These are phyloP conservation scores for Solidago caesia DNA, from an alignment of 129 eudicot genomes.

Conservation along the genomic window DNA sequence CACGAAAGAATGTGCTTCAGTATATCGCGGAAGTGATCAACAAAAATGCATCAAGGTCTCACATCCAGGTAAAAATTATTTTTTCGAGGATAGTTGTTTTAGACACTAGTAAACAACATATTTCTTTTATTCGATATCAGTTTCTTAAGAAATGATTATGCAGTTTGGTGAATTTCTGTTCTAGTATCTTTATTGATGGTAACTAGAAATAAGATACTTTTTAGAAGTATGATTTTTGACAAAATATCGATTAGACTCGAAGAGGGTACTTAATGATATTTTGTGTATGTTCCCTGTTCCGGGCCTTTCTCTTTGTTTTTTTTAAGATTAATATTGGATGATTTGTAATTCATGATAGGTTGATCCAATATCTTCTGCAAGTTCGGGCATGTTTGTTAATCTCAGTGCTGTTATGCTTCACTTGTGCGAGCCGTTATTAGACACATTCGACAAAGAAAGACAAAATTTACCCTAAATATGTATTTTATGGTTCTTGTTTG, in stretches of 20 bases:
- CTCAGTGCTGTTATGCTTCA: conserved; percentile 97
- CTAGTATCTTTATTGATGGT: not conserved
- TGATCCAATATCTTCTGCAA: conserved; percentile 89
- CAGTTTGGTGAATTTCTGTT: not conserved
- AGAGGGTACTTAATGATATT: not conserved
- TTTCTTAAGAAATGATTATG: not conserved
- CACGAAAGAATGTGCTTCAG: conserved; percentile 79
- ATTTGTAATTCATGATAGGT: conserved; percentile 49
- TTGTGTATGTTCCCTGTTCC: too few species aligned
- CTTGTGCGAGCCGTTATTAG: conserved; percentile 89
- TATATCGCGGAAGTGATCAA: conserved; percentile 87
- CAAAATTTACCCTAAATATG: conserved; percentile 86
- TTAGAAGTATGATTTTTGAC: not conserved
- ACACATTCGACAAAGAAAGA: conserved; percentile 78
- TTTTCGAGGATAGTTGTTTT: conserved; percentile 4
- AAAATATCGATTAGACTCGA: not conserved
- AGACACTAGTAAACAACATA: not conserved
- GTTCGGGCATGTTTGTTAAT: conserved; percentile 96
- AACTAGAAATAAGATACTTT: not conserved
- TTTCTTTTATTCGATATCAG: not conserved
- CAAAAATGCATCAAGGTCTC: conserved; percentile 77
- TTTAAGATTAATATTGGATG: not conserved
- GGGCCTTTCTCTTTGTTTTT: not conserved
- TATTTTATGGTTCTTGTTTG: conserved; percentile 65
- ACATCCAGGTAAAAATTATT: conserved; percentile 60